Percentiles rank a stretch among this genome's conserved stretches.
Conservation (phyloP, 345 rosid species). For the Lepidium africanum region DNA sequence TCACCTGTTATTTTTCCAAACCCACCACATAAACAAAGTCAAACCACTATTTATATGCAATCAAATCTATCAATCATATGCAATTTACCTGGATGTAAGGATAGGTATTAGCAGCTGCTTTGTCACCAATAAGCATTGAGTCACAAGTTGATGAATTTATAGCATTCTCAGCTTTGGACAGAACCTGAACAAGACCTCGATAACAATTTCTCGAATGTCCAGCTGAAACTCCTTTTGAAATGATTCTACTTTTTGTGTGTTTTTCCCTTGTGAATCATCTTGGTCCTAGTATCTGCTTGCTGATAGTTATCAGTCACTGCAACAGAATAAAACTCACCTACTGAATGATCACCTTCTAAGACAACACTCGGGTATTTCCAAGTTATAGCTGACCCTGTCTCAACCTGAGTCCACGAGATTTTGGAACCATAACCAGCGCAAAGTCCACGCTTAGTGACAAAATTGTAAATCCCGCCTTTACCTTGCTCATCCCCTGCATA, state of each 20-base stretch:
- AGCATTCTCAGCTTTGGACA: slow-evolving; percentile 86
- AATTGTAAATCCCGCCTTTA: slow-evolving; percentile 83
- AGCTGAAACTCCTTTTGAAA: slow-evolving; percentile 80
- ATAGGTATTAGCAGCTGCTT: slow-evolving; percentile 91
- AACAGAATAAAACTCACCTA: slow-evolving; percentile 90
- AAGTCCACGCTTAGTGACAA: slow-evolving; percentile 90
- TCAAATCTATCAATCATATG: neutral
- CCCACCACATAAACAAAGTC: neutral
- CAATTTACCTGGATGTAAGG: slow-evolving; percentile 87
- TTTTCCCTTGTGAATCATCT: slow-evolving; percentile 97
- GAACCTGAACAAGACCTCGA: slow-evolving; percentile 92
- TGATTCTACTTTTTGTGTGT: slow-evolving; percentile 79
- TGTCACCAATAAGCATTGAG: slow-evolving; percentile 94
- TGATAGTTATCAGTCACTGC: slow-evolving; percentile 84
- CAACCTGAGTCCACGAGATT: slow-evolving; percentile 98
- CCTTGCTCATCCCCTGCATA: slow-evolving; percentile 90
- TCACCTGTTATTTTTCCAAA: slow-evolving; percentile 41
- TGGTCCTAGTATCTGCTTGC: slow-evolving; percentile 88
- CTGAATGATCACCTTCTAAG: slow-evolving; percentile 76
- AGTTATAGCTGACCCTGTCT: slow-evolving; percentile 92
- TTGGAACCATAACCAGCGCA: slow-evolving; percentile 75
- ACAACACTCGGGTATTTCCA: slow-evolving; percentile 95
- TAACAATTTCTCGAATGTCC: slow-evolving; percentile 80
- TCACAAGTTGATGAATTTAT: slow-evolving; percentile 85
- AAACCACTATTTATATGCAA: too few species aligned